A percentile compares a stretch with the other conserved stretches of the same genome.
These are phyloP conservation scores for Alternaria arbusti DNA, from an alignment of 2,329 filamentous ascomycete species.

Conservation along the genomic window DNA sequence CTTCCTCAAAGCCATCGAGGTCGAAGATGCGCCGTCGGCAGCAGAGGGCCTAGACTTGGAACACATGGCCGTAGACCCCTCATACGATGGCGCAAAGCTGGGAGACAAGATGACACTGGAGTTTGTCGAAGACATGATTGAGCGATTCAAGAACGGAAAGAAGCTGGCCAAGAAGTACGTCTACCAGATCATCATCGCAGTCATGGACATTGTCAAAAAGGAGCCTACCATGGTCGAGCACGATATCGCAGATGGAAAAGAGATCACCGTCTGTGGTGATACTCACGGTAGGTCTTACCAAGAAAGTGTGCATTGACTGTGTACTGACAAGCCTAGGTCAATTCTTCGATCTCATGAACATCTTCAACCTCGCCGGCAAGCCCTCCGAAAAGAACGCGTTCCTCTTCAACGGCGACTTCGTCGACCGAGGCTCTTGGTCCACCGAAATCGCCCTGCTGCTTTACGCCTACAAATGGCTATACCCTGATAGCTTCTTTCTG, in stretches of 20 bases:
- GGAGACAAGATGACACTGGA: slow-evolving; percentile 89
- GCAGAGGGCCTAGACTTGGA: slow-evolving; percentile 90
- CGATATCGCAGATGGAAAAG: slow-evolving; percentile 75
- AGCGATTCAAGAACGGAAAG: slow-evolving; percentile 88
- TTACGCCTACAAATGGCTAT: slow-evolving; percentile 96
- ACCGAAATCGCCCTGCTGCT: slow-evolving; percentile 93
- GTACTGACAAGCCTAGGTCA: slow-evolving; percentile 68
- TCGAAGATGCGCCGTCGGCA: slow-evolving; percentile 89
- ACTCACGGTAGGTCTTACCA: slow-evolving; percentile 86
- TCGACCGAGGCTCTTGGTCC: slow-evolving; percentile 97
- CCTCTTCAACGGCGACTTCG: slow-evolving; percentile 98
- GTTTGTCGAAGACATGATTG: slow-evolving; percentile 96
- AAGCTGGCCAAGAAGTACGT: slow-evolving; percentile 96
- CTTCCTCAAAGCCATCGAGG: slow-evolving; percentile 93
- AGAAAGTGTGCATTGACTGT: neutral
- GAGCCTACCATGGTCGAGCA: slow-evolving; percentile 98
- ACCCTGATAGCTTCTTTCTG: slow-evolving; percentile 86
- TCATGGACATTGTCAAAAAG: slow-evolving; percentile 86
- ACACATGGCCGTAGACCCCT: slow-evolving; percentile 78
- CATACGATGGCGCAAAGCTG: slow-evolving; percentile 84
- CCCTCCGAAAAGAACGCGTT: slow-evolving; percentile 89
- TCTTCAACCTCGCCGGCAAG: slow-evolving; percentile 88
- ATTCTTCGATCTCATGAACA: slow-evolving; percentile 96
- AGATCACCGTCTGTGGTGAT: slow-evolving; percentile 94
- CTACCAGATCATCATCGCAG: slow-evolving; percentile 91